Percentiles rank a stretch among this genome's conserved stretches.
phyloP scores from a whole-genome alignment of 306 rosid species.

The Cucumis cinereus region DNA sequence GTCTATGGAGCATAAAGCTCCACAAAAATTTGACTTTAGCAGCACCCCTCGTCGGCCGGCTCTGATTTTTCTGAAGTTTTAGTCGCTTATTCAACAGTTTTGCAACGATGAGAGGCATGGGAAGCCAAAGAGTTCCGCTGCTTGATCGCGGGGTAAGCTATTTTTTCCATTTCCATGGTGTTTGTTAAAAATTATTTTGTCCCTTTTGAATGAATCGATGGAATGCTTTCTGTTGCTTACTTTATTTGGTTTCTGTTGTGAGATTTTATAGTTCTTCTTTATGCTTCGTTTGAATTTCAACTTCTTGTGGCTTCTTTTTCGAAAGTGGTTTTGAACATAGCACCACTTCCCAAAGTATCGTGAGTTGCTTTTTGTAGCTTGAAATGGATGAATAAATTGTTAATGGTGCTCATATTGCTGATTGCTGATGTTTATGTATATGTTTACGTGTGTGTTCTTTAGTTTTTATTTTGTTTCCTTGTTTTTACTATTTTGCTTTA shows the following conservation, averaged over 20 bases:
- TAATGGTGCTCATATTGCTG: neutral
- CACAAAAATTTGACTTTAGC: neutral
- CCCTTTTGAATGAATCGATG: neutral
- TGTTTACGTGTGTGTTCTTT: neutral
- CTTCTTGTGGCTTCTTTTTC: neutral
- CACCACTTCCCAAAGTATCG: neutral
- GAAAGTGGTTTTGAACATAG: too few species aligned
- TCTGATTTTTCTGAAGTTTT: neutral
- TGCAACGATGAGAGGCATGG: conserved; percentile 5
- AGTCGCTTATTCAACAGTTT: neutral
- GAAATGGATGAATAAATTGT: neutral
- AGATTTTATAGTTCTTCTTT: neutral
- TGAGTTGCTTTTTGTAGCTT: neutral
- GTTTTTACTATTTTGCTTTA: neutral
- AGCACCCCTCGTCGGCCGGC: neutral
- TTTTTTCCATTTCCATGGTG: neutral
- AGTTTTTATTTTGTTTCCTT: neutral
- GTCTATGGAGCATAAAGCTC: neutral
- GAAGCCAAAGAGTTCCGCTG: conserved; percentile 19
- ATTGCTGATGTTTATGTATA: neutral
- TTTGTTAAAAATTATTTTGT: neutral
- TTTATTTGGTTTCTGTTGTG: neutral
- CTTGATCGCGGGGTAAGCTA: conserved; percentile 16
- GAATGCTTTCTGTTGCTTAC: too few species aligned
- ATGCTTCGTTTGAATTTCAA: neutral